Percentiles rank a stretch among this genome's conserved stretches.
Evolutionary conservation across 2,329 filamentous ascomycete genomes (phyloP).

Genomic region (Scytalidium sp.): DNA sequence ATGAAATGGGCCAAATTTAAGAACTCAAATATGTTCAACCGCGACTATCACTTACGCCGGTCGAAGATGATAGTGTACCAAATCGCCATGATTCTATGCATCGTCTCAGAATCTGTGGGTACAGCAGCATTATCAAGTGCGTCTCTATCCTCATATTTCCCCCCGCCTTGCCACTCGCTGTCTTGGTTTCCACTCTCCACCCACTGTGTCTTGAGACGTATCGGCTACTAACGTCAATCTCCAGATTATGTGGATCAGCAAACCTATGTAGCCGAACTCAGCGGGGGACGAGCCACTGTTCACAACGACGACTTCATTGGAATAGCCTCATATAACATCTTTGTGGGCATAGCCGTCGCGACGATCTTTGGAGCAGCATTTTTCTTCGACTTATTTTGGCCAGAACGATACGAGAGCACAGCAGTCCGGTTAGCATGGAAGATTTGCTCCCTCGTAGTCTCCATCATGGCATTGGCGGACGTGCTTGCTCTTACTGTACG

Average conservation of each 20-base stretch:
- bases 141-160: conserved; percentile 1
- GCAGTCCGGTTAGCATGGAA: conserved; percentile 52
- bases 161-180: too few species aligned
- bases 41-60: conserved; percentile 49
- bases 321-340: conserved; percentile 55
- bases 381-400: conserved; percentile 62
- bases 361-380: conserved; percentile 57
- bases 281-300: conserved; percentile 34
- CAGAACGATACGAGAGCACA: conserved; percentile 46
- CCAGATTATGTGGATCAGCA: conserved; percentile 54
- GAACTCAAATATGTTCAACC: conserved; percentile 55
- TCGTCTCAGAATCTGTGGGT: conserved; percentile 53
- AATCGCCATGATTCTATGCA: conserved; percentile 54
- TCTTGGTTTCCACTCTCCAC: too few species aligned
- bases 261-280: conserved; percentile 38
- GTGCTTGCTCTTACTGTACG: conserved; percentile 45
- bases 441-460: conserved; percentile 45
- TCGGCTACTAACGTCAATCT: neutral
- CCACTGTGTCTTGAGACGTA: neutral
- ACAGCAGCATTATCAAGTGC: conserved; percentile 52
- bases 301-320: conserved; percentile 55
- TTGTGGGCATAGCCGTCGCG: conserved; percentile 53
- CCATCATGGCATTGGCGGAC: conserved; percentile 41
- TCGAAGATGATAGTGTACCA: conserved; percentile 61
- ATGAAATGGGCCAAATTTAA: conserved; percentile 58